These are phyloP conservation scores for Colletotrichum gloeosporioides DNA, from an alignment of 2,329 filamentous ascomycete species.

Conservation along the genomic window DNA sequence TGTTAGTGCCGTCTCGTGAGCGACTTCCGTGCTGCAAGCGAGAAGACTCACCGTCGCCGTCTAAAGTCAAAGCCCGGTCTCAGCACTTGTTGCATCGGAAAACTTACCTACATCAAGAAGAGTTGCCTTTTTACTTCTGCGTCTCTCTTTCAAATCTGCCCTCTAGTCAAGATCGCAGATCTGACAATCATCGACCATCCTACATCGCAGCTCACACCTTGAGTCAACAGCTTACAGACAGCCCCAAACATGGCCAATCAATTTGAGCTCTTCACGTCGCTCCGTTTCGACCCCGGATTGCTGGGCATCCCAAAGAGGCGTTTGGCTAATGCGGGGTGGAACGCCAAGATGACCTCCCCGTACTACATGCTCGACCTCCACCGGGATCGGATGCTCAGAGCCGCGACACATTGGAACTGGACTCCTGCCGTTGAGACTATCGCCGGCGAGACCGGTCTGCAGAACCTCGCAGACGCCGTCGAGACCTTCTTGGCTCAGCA, in stretches of 20 bases:
- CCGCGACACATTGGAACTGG: conserved; percentile 64
- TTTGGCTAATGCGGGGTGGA: conserved; percentile 54
- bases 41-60: not conserved
- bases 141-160: not conserved
- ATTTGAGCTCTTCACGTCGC: conserved; percentile 72
- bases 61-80: not conserved
- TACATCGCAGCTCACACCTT: not conserved
- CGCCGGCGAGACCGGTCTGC: conserved; percentile 50
- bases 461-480: conserved; percentile 35
- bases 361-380: conserved; percentile 85
- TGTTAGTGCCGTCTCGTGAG: not conserved
- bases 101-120: not conserved
- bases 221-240: not conserved
- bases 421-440: conserved; percentile 47
- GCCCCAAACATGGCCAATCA: conserved; percentile 37
- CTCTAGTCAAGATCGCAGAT: not conserved
- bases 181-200: not conserved
- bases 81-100: not conserved
- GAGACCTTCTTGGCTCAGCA: conserved; percentile 39
- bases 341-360: conserved; percentile 58
- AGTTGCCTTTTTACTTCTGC: not conserved
- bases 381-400: conserved; percentile 75
- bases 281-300: conserved; percentile 73
- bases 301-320: conserved; percentile 42
- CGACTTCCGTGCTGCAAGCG: not conserved